A percentile compares a stretch with the other conserved stretches of the same genome.
phyloP scores from a whole-genome alignment of 23 red algal species.

The Pyropia haitanensis region DNA sequence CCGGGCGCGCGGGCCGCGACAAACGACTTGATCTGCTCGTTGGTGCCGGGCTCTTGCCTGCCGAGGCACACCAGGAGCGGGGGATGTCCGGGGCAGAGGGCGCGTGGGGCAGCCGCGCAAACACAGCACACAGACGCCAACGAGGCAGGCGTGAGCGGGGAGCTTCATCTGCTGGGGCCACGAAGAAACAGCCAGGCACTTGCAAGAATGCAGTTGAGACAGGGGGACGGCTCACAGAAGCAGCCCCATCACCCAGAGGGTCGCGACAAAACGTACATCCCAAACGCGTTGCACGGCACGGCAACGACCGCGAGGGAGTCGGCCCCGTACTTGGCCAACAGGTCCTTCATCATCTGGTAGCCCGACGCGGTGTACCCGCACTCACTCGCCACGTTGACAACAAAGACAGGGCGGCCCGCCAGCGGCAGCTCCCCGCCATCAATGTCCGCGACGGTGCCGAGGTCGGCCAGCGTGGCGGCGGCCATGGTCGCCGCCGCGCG shows the following conservation, averaged over 20 bases:
- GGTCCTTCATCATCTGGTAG: conserved; percentile 36
- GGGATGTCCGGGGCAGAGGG: too few relatives aligned
- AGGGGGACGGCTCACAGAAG: too few relatives aligned
- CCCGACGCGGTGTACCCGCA: conserved; percentile 53
- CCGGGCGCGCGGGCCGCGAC: conserved; percentile 7
- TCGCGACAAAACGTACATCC: background rate
- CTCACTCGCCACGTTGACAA: conserved; percentile 51
- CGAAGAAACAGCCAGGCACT: too few relatives aligned
- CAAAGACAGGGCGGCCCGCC: conserved; percentile 29
- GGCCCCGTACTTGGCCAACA: conserved; percentile 29
- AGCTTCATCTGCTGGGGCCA: too few relatives aligned
- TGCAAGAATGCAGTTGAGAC: too few relatives aligned
- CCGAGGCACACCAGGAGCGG: too few relatives aligned
- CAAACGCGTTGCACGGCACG: conserved; percentile 60
- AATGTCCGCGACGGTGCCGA: conserved; percentile 14
- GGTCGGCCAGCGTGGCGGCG: conserved; percentile 6
- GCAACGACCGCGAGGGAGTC: conserved; percentile 26
- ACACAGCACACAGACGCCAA: too few relatives aligned
- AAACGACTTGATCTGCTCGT: conserved; percentile 67
- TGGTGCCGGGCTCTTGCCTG: conserved; percentile 29
- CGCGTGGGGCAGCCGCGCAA: too few relatives aligned
- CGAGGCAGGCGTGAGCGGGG: too few relatives aligned
- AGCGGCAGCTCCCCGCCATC: conserved; percentile 32
- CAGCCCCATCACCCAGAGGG: too few relatives aligned
- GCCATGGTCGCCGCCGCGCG: too few relatives aligned